Base-by-base conservation (phyloP, 257 asterid genomes). In the Jacaranda mimosifolia region DNA sequence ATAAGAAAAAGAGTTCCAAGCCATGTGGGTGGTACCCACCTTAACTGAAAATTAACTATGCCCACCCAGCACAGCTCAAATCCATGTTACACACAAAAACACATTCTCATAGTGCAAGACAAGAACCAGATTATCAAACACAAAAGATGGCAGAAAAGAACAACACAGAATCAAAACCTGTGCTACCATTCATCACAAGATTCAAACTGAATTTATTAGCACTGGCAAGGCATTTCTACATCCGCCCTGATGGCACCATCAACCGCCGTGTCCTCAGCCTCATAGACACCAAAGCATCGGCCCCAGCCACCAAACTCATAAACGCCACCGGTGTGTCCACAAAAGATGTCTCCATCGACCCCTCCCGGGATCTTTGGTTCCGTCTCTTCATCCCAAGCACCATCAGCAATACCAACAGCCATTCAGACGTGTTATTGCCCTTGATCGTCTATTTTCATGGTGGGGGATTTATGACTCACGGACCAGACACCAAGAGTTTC, bases 371-470 rank as follows among this genome's bases (percentile, higher is more conserved):
- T 66, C 74, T 80, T 7, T 83, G 87, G 87, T 80, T 86, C 70
- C 84, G 87, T 39, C 85, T 80, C 45, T 86, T 74, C 70, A 8
- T 32, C 59, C 87, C 89, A 32, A 74, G 76, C 39, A 63, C 48
- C 32, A n/a, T n/a, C 39, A 63, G 38, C 32, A 26, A 42, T 15
- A 5, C 42, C 26, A 56, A 58, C 43, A 2, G 18, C 18, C 7
- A 7, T 1, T n/a, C 83, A 4, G 60, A 35, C 4, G 11, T 68
- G 17, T 32, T 21, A 6, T 53, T 87, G 45, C 91, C 91, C 8
- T 52, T 85, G 36, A 57, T 87, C 17, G 70, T 83, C 39, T 87
- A 83, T 35, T 81, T 70, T 35, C 91, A 87, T 40, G 89, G 88
- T 0, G 89, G 89, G 14, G 91, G 91, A 7, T 87, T 87, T 32